Evolutionary conservation across 164 flowering plant genomes (phyloP).

Genomic region (Dillenia suffruticosa): DNA sequence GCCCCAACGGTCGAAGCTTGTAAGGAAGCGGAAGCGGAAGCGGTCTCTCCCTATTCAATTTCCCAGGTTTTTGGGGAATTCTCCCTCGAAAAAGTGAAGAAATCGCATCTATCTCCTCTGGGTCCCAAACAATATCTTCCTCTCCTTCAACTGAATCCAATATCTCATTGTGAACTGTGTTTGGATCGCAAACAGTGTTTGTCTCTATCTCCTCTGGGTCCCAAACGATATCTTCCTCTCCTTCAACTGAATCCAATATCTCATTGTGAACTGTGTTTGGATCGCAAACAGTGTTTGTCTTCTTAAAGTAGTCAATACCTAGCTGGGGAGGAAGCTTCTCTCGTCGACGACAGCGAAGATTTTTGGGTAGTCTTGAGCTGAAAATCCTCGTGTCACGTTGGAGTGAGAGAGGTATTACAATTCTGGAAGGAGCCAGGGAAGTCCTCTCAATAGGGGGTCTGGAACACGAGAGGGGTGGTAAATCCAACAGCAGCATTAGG

Average conservation of each 20-base stretch:
- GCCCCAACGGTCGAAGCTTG: slow-evolving; percentile 67
- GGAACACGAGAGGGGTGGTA: too few relatives aligned
- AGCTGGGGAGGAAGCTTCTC: slow-evolving; percentile 42
- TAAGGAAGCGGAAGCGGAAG: slow-evolving; percentile 78
- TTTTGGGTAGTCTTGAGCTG: slow-evolving; percentile 30
- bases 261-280: slow-evolving; percentile 5
- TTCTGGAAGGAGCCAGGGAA: too few relatives aligned
- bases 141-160: slow-evolving; percentile 1
- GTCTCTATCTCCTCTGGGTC: slow-evolving; percentile 33
- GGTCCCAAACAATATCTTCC: slow-evolving; percentile 42
- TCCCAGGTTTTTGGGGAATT: slow-evolving; percentile 83
- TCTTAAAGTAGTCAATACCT: slow-evolving; percentile 27
- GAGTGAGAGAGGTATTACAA: too few relatives aligned
- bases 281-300: slow-evolving; percentile 6
- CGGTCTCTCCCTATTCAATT: slow-evolving; percentile 56
- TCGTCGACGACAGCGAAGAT: slow-evolving; percentile 48
- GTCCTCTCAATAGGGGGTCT: too few relatives aligned
- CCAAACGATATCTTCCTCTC: slow-evolving; percentile 35
- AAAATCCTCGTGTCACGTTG: slow-evolving; percentile 4
- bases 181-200: not conserved
- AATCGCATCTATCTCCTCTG: slow-evolving; percentile 76
- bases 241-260: not conserved
- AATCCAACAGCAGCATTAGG: too few relatives aligned
- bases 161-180: slow-evolving; percentile 1
- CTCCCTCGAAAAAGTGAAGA: slow-evolving; percentile 83